Base-by-base conservation (phyloP, 768 basidiomycete genomes). In the Lactifluus rugatus region DNA sequence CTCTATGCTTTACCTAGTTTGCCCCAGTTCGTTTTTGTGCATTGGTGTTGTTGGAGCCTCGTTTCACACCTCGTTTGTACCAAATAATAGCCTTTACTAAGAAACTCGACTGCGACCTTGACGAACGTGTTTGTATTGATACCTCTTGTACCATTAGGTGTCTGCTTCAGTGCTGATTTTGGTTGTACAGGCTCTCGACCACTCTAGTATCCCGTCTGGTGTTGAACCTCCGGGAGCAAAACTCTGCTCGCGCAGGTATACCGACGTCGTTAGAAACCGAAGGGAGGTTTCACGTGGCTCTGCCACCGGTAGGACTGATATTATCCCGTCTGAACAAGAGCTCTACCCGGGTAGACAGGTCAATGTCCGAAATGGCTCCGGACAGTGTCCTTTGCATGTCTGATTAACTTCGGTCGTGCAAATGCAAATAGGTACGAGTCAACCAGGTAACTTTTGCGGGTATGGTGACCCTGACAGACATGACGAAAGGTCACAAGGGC, bases 151-250 rank as follows among this genome's bases (percentile, higher is more conserved):
- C 3, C 13, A 13, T 42, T 7, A 2, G 19, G n/a, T n/a, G n/a
- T n/a, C n/a, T n/a, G n/a, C n/a, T 19, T 21, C 19, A 42, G 42
- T 28, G 16, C 49, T 44, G 10, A 57, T 10, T 23, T 14, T 17
- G 5, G 19, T 3, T 31, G 4, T 48, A 14, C 25, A 55, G 58
- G 23, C 26, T 60, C 11, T 60, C 54, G 19, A 56, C 42, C 42
- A 60, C 54, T 2, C 54, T 60, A 11, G 48, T 60, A 14, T 47
- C 54, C n/a, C 58, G 58, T 32, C 58, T 60, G 42, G 47, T 60
- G 54, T 46, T 60, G 36, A 60, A 55, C 46, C 58, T 60, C 26
- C 58, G 58, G 8, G 58, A 48, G 32, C 48, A 44, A 21, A 37
- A 36, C 37, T 5, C 36, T n/a, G 6, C 17, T 14, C 21, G 26